Evolutionary conservation across 441 rosid genomes (phyloP).

Genomic region (Bocquillonia castaneifolia): DNA sequence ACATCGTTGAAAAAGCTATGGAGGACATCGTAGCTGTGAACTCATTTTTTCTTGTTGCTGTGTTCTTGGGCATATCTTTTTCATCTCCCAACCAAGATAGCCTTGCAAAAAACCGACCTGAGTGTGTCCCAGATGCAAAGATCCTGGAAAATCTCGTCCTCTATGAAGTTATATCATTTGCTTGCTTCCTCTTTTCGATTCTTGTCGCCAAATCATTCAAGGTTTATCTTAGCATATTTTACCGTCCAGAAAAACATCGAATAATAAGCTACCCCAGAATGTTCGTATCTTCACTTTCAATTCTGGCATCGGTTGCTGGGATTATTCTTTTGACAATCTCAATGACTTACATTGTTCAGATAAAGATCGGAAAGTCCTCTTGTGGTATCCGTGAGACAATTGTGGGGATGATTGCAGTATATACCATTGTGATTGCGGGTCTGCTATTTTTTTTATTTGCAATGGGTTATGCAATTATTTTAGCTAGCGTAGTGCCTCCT

Average conservation of each 20-base stretch:
- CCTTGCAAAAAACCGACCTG: constrained; percentile 9
- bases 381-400: background rate
- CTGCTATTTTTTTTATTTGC: no score
- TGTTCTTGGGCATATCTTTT: constrained; percentile 24
- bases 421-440: background rate
- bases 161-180: constrained; percentile 25
- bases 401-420: background rate
- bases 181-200: constrained; percentile 26
- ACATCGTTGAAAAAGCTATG: constrained; percentile 3
- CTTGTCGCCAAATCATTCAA: constrained; percentile 26
- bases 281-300: background rate
- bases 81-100: constrained; percentile 13
- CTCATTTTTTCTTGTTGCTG: constrained; percentile 28
- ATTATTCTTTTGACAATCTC: background rate
- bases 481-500: no score
- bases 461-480: no score
- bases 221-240: constrained; percentile 7
- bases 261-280: background rate
- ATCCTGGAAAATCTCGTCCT: constrained; percentile 8
- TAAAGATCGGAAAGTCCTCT: background rate
- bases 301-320: background rate
- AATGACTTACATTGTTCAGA: background rate
- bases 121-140: constrained; percentile 8
- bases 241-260: background rate
- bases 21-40: constrained; percentile 25